These are phyloP conservation scores for Grigorovia yakushimaensis DNA, from an alignment of 805 yeast genomes.

Conservation along the genomic window DNA sequence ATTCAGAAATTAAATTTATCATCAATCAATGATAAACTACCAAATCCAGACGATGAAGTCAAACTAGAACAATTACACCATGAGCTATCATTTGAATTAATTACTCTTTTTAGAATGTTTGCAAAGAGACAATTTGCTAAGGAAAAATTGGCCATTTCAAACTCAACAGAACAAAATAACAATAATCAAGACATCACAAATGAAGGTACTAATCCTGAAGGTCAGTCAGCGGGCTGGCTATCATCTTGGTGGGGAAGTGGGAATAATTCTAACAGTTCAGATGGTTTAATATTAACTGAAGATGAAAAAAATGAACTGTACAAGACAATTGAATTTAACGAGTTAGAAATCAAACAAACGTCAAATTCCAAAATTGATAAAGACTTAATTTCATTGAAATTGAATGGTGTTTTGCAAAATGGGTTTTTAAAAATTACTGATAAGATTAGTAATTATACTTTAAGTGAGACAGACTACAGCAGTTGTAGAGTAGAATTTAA, in stretches of 20 bases:
- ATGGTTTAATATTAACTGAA: conserved; percentile 50
- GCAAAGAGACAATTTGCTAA: conserved; percentile 59
- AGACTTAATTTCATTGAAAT: conserved; percentile 57
- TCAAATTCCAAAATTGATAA: conserved; percentile 56
- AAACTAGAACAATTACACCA: conserved; percentile 47
- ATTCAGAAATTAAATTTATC: conserved; percentile 39
- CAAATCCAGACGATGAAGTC: conserved; percentile 30
- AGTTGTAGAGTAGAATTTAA: conserved; percentile 66
- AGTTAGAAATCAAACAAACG: conserved; percentile 33
- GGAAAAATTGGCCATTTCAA: conserved; percentile 31
- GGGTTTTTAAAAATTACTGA: conserved; percentile 64
- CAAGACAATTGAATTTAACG: conserved; percentile 89
- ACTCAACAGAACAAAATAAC: conserved; percentile 9
- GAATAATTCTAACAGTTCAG: conserved; percentile 1
- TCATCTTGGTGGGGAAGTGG: conserved; percentile 61
- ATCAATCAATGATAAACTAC: conserved; percentile 22
- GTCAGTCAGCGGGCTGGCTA: conserved; percentile 45
- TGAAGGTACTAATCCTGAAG: not conserved
- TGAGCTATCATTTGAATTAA: conserved; percentile 61
- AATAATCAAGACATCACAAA: too few species aligned
- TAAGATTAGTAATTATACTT: conserved; percentile 29
- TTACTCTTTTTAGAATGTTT: conserved; percentile 73
- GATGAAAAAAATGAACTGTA: conserved; percentile 84
- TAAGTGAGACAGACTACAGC: conserved; percentile 75
- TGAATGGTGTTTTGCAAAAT: conserved; percentile 56